Conservation (phyloP, 1,284 basidiomycete species). For the Phylloporus sp. region DNA sequence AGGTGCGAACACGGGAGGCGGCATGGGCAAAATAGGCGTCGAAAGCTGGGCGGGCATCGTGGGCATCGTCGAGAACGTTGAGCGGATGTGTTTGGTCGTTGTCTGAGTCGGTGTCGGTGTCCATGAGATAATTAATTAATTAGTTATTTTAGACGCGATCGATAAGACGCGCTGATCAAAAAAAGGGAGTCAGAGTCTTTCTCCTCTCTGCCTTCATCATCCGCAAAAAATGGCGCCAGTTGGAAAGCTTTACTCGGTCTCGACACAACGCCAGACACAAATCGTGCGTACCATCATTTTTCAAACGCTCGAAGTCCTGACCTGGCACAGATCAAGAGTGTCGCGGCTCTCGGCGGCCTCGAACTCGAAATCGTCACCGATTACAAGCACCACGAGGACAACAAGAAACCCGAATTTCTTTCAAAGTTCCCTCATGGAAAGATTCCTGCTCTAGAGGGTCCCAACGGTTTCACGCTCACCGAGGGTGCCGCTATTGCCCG, state of each 20-base stretch:
- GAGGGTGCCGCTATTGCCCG: conserved; percentile 85
- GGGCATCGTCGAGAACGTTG: conserved; percentile 18
- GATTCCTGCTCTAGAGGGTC: conserved; percentile 81
- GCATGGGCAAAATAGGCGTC: conserved; percentile 83
- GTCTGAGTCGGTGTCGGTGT: conserved; percentile 36
- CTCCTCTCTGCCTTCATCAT: conserved; percentile 14
- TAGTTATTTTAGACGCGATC: conserved; percentile 31
- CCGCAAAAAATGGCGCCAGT: conserved; percentile 53
- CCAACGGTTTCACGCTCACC: conserved; percentile 81
- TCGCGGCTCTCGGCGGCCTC: conserved; percentile 73
- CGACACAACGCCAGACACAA: conserved; percentile 48
- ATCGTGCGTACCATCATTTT: conserved; percentile 46
- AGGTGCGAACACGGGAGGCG: conserved; percentile 68
- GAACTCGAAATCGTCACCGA: conserved; percentile 60
- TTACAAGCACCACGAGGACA: conserved; percentile 74
- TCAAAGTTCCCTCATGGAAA: conserved; percentile 84
- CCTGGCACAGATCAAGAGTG: conserved; percentile 63
- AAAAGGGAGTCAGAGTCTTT: conserved; percentile 19
- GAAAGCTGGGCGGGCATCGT: conserved; percentile 54
- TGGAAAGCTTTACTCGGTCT: conserved; percentile 64
- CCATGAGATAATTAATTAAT: conserved; percentile 26
- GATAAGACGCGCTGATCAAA: conserved; percentile 39
- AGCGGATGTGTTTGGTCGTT: conserved; percentile 25
- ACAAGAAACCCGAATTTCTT: conserved; percentile 79
- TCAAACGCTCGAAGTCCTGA: conserved; percentile 5